Evolutionary conservation across 352 stramenopile genomes (phyloP), one percentile per base, ranked within the genome.

Genomic region (Globisporangium nodosum): DNA sequence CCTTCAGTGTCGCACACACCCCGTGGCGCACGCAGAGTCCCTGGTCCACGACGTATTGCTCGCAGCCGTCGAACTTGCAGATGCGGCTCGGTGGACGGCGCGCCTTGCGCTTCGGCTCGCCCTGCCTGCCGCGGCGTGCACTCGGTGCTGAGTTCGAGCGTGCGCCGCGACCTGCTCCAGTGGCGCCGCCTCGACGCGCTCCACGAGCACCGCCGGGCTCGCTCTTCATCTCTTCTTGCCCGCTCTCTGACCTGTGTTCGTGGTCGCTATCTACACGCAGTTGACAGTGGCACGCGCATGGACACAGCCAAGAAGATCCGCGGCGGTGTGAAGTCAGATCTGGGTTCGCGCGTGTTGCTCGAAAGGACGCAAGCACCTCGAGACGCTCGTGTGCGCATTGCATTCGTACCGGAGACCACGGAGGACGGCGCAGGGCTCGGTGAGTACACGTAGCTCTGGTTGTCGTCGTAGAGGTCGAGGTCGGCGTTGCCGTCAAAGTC

Each of bases 11-110:
- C 16, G 5, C 9, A 69, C 77, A 61, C 63, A 90, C 81, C 54
- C 81, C 78, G 49, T 91, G 81, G 24, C 81, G 78, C 52, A 88
- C 75, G 24, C 81, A 91, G 5, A 88, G 73, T n/a, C 81, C 81
- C 56, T 88, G 76, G 46, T 91, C 79, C 48, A 89, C 81, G 40
- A 91, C 79, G 53, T 91, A 91, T 62, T 91, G 76, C 54, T 88
- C 81, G 51, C 81, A 91, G 31, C 69, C 74, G 49, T 89, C 78
- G 46, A 76, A 72, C 56, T 91, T 88, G 60, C 78, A 91, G 46
- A 88, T 81, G 46, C 81, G 78, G 37, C 78, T 88, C 11, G 78
- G 74, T 7, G 77, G 76, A 31, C 77, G 65, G 7, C 71, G 61
- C 3, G 77, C 75, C 16, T 78, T 79, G 24, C 80, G 78, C 49